Evolutionary conservation across 345 rosid genomes (phyloP).

Genomic region (Eucalyptus brandiana): DNA sequence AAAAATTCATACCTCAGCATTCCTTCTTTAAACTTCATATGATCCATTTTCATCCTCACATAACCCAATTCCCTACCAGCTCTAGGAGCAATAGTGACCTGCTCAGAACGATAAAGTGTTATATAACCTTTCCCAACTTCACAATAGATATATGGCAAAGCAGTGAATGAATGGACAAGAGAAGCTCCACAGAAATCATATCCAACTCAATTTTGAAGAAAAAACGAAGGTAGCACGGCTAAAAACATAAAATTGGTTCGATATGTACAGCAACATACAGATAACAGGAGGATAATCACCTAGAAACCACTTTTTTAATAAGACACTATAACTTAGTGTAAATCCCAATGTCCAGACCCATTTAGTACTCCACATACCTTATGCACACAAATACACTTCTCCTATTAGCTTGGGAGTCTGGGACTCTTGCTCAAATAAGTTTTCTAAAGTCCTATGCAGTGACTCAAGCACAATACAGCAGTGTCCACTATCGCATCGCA

Average conservation of each 20-base stretch:
- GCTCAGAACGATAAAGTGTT: constrained; percentile 2
- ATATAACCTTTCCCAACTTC: neutral
- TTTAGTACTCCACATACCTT: neutral
- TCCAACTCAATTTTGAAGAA: neutral
- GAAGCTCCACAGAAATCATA: neutral
- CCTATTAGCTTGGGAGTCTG: neutral
- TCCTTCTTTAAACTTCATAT: constrained; percentile 67
- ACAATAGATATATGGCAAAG: neutral
- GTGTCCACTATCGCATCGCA: neutral
- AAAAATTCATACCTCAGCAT: constrained; percentile 50
- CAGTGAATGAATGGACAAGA: neutral
- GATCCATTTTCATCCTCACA: constrained; percentile 84
- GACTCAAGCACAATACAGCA: neutral
- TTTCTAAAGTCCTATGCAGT: neutral
- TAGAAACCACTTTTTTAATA: neutral
- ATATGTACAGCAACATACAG: neutral
- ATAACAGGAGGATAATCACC: neutral
- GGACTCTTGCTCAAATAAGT: neutral
- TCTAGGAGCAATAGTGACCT: constrained; percentile 89
- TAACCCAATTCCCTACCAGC: constrained; percentile 92
- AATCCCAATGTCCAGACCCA: neutral
- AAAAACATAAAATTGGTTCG: neutral
- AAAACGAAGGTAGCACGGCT: neutral
- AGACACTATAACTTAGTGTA: neutral
- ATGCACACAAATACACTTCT: neutral